A percentile compares a stretch with the other conserved stretches of the same genome.
phyloP scores from a whole-genome alignment of 2,329 filamentous ascomycete genomes.

The Sclerotinia borealis region DNA sequence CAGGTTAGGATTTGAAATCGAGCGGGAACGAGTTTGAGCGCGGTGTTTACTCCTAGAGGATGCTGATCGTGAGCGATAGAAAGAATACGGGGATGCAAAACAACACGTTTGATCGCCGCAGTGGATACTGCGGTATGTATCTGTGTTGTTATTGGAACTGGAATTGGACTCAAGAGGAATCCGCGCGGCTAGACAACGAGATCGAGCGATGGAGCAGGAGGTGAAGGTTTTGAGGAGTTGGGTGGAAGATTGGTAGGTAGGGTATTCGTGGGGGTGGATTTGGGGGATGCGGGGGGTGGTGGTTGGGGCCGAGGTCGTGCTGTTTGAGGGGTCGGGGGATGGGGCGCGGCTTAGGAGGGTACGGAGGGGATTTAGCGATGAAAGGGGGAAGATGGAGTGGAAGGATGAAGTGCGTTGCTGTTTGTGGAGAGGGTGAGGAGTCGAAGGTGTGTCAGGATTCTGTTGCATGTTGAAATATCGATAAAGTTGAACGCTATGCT shows the following conservation, averaged over 20 bases:
- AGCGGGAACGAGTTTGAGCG: background rate
- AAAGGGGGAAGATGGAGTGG: background rate
- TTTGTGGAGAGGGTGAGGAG: background rate
- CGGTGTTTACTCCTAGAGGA: too few species aligned
- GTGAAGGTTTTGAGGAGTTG: background rate
- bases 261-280: constrained; percentile 1
- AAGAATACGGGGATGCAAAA: background rate
- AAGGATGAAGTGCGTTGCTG: background rate
- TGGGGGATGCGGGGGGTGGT: background rate
- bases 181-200: background rate
- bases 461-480: background rate
- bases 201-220: background rate
- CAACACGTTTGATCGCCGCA: constrained; percentile 8
- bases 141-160: background rate
- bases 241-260: background rate
- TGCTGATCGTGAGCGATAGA: background rate
- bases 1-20: constrained; percentile 1
- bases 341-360: background rate
- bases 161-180: too few species aligned
- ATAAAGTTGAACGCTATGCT: background rate
- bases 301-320: background rate
- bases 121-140: constrained; percentile 8
- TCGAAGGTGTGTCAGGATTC: background rate
- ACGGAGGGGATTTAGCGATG: background rate
- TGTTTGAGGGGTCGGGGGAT: background rate